Evolutionary conservation across 2,329 filamentous ascomycete species (phyloP).

Genomic region (Beauveria sp.): DNA sequence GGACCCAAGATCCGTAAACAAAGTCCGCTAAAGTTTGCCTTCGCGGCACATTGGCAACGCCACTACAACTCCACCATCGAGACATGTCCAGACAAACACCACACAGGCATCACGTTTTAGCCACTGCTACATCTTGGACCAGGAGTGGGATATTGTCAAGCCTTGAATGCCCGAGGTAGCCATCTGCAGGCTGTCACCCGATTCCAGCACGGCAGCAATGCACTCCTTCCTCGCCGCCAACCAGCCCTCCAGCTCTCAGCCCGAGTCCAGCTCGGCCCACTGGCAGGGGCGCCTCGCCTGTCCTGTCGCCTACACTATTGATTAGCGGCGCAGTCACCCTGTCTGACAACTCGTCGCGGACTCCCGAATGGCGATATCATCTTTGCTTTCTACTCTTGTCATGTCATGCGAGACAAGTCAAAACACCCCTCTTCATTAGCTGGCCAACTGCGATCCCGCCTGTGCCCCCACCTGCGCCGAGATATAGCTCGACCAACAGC

Average conservation of each 20-base stretch:
- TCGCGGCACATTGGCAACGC: slow-evolving; percentile 1
- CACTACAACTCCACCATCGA: slow-evolving; percentile 7
- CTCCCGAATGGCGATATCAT: slow-evolving; percentile 1
- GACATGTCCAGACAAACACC: slow-evolving; percentile 9
- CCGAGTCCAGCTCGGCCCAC: slow-evolving; percentile 4
- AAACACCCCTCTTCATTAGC: not conserved
- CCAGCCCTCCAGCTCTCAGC: slow-evolving; percentile 8
- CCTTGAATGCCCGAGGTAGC: not conserved
- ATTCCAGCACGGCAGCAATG: not conserved
- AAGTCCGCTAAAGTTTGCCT: slow-evolving; percentile 5
- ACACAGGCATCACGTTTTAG: slow-evolving; percentile 4
- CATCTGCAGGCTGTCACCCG: not conserved
- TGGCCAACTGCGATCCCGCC: not conserved
- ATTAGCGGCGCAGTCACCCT: not conserved
- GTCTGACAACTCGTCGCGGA: not conserved
- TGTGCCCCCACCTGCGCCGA: not conserved
- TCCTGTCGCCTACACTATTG: slow-evolving; percentile 3
- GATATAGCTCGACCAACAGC: not conserved
- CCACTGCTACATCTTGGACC: not conserved
- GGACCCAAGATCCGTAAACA: not conserved
- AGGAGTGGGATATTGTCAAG: not conserved
- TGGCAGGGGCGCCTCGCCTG: slow-evolving; percentile 4
- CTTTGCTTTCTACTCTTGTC: not conserved
- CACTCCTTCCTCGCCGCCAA: not conserved
- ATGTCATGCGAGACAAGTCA: not conserved